Conservation (phyloP, 1,284 basidiomycete species). For the Apiotrichum mycotoxinovorans region DNA sequence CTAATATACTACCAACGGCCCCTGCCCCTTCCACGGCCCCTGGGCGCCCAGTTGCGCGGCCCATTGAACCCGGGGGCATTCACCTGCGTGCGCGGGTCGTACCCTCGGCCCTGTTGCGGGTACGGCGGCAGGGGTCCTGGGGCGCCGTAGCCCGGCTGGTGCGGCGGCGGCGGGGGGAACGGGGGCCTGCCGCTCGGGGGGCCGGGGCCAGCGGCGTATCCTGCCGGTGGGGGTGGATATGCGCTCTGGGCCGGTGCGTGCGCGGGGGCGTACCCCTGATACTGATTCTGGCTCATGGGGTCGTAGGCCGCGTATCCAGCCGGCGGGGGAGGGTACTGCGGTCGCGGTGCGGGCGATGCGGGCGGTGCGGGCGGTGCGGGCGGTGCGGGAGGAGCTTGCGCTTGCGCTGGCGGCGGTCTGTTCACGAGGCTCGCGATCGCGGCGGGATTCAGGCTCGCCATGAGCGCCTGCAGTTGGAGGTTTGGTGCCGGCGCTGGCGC, state of each 20-base stretch:
- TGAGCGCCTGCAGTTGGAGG: conserved; percentile 38
- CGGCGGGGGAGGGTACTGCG: background rate
- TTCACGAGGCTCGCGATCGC: conserved; percentile 14
- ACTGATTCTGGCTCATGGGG: background rate
- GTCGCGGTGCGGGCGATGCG: background rate
- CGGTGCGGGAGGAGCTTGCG: background rate
- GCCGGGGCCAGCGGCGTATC: background rate
- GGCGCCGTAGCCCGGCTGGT: background rate
- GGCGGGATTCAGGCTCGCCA: conserved; percentile 38
- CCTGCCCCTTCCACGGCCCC: no score
- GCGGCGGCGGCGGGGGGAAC: background rate
- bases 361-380: background rate
- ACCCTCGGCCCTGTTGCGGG: no score
- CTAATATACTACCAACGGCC: background rate
- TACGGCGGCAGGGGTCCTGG: background rate
- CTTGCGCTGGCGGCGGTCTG: background rate
- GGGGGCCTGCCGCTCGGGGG: no score
- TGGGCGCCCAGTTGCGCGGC: no score
- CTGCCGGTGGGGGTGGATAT: conserved; percentile 3
- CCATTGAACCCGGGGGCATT: background rate
- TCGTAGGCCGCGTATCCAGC: background rate
- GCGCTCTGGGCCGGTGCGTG: background rate
- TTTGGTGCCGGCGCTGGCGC: conserved; percentile 27
- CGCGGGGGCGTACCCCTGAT: background rate
- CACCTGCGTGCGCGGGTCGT: background rate